Conservation (phyloP, 2,329 filamentous ascomycete species). For the Paecilomyces dactylethromorphus region DNA sequence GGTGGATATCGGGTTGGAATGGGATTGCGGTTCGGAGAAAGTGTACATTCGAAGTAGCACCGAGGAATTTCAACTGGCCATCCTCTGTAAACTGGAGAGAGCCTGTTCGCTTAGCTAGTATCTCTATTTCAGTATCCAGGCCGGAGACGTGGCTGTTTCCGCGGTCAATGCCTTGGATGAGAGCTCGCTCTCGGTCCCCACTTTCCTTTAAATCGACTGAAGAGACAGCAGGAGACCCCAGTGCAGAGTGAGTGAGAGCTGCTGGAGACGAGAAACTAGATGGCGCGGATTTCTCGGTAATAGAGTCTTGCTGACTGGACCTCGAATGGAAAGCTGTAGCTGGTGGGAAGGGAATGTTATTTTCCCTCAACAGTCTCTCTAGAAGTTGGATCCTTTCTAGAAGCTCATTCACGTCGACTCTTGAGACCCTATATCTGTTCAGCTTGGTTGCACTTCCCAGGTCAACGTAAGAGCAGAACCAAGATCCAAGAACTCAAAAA, state of each 20-base stretch:
- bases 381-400: conserved; percentile 7
- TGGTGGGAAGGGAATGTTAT: conserved; percentile 8
- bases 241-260: background rate
- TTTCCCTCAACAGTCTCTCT: conserved; percentile 6
- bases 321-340: background rate
- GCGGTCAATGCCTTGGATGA: conserved; percentile 4
- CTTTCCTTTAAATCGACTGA: background rate
- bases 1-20: conserved; percentile 7
- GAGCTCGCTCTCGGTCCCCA: conserved; percentile 1
- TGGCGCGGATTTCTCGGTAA: background rate
- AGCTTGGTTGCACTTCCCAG: background rate
- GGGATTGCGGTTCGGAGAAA: conserved; percentile 13
- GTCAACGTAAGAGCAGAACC: background rate
- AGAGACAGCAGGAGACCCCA: background rate
- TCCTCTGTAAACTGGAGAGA: conserved; percentile 25
- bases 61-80: conserved; percentile 26
- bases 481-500: background rate
- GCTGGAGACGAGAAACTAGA: background rate
- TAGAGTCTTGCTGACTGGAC: background rate
- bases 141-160: conserved; percentile 11
- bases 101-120: conserved; percentile 24
- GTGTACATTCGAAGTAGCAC: conserved; percentile 25
- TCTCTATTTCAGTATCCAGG: conserved; percentile 18
- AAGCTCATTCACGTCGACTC: conserved; percentile 7
- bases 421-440: conserved; percentile 4